Percentiles rank a stretch among this genome's conserved stretches.
Evolutionary conservation across 2,329 filamentous ascomycete species (phyloP).

Genomic region (Penicillium rolfsii): DNA sequence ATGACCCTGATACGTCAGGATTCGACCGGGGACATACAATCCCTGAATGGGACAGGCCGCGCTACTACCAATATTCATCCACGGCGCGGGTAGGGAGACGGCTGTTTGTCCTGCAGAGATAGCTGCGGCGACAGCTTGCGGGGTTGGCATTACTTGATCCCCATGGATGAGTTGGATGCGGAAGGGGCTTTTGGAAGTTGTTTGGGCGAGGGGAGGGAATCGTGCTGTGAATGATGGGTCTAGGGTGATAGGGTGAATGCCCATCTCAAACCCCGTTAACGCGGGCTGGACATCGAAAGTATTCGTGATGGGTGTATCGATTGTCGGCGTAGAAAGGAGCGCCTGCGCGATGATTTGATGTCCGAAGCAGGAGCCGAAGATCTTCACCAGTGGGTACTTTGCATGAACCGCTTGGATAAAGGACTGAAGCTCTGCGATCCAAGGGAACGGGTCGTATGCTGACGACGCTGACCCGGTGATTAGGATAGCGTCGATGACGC

Average conservation of each 20-base stretch:
- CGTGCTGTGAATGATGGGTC: slow-evolving; percentile 24
- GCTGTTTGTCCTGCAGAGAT: neutral
- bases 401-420: slow-evolving; percentile 32
- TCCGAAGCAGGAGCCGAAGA: slow-evolving; percentile 42
- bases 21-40: slow-evolving; percentile 33
- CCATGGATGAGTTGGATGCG: slow-evolving; percentile 41
- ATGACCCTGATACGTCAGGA: slow-evolving; percentile 40
- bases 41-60: slow-evolving; percentile 35
- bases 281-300: slow-evolving; percentile 29
- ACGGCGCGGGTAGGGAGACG: slow-evolving; percentile 28
- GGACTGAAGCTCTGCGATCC: slow-evolving; percentile 30
- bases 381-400: slow-evolving; percentile 33
- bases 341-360: slow-evolving; percentile 39
- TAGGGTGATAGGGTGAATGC: slow-evolving; percentile 34
- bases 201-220: slow-evolving; percentile 15
- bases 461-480: slow-evolving; percentile 35
- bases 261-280: slow-evolving; percentile 34
- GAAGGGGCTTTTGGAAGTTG: slow-evolving; percentile 16
- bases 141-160: slow-evolving; percentile 33
- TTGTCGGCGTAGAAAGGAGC: slow-evolving; percentile 20
- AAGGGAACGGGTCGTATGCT: slow-evolving; percentile 30
- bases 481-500: slow-evolving; percentile 35
- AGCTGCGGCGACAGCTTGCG: slow-evolving; percentile 8
- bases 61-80: slow-evolving; percentile 37
- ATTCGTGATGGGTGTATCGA: neutral